Evolutionary conservation across 1,139 yeast genomes (phyloP).

Genomic region (Blastobotrys niveus): DNA sequence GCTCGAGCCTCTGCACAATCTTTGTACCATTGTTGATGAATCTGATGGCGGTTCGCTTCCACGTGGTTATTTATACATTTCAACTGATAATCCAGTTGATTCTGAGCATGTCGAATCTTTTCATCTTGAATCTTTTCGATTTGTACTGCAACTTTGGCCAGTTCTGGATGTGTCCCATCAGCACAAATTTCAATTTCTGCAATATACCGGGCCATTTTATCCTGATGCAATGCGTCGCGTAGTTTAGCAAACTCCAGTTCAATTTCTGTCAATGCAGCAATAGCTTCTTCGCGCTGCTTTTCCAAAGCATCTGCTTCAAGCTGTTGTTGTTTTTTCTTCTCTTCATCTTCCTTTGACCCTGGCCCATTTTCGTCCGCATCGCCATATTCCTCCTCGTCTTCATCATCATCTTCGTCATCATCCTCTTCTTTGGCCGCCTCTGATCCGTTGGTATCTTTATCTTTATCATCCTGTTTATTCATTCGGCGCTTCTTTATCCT

Average conservation of each 20-base stretch:
- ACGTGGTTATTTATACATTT: slow-evolving; percentile 77
- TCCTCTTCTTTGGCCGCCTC: slow-evolving; percentile 11
- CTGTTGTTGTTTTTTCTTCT: slow-evolving; percentile 9
- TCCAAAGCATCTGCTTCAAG: slow-evolving; percentile 18
- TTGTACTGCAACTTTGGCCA: slow-evolving; percentile 57
- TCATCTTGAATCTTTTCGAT: slow-evolving; percentile 67
- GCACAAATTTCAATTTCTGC: slow-evolving; percentile 82
- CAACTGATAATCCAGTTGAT: slow-evolving; percentile 64
- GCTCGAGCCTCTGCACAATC: slow-evolving; percentile 63
- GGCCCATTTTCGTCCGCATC: slow-evolving; percentile 7
- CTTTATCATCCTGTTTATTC: slow-evolving; percentile 16
- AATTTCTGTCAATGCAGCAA: slow-evolving; percentile 63
- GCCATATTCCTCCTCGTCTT: slow-evolving; percentile 11
- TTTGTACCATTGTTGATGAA: slow-evolving; percentile 80
- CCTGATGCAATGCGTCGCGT: slow-evolving; percentile 54
- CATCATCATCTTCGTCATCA: slow-evolving; percentile 8
- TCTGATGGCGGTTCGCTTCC: slow-evolving; percentile 66
- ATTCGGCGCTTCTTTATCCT: slow-evolving; percentile 9
- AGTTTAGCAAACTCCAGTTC: slow-evolving; percentile 81
- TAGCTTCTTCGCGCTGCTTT: slow-evolving; percentile 50
- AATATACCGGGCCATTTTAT: slow-evolving; percentile 64
- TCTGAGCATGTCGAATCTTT: slow-evolving; percentile 60
- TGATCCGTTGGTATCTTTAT: slow-evolving; percentile 14
- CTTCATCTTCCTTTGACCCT: slow-evolving; percentile 22
- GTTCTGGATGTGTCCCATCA: slow-evolving; percentile 88